A percentile compares a stretch with the other conserved stretches of the same genome.
These are phyloP conservation scores for Aphanocladium album DNA, from an alignment of 2,329 filamentous ascomycete species.

Conservation along the genomic window DNA sequence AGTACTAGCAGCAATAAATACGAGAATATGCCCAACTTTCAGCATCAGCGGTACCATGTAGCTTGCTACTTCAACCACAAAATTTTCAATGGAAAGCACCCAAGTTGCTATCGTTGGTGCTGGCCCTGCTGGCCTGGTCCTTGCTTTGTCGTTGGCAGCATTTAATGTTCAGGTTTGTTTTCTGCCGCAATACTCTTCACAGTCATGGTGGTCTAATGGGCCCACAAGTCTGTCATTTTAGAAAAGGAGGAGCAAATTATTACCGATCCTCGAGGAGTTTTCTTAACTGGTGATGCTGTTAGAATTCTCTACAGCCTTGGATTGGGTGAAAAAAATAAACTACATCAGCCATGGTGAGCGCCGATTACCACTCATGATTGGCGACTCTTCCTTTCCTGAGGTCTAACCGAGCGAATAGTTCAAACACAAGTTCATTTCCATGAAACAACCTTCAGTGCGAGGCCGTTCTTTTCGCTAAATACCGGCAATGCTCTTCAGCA, in stretches of 20 bases:
- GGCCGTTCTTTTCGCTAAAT: neutral
- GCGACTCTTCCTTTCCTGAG: too few relatives aligned
- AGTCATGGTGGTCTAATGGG: neutral
- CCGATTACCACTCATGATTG: neutral
- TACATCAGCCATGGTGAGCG: neutral
- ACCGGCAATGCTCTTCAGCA: neutral
- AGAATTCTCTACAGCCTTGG: slow-evolving; percentile 20
- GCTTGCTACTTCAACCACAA: too few relatives aligned
- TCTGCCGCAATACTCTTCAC: neutral
- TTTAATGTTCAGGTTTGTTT: neutral
- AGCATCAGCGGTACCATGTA: too few relatives aligned
- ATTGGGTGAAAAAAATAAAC: slow-evolving; percentile 17
- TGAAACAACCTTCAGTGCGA: slow-evolving; percentile 16
- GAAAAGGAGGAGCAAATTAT: slow-evolving; percentile 23
- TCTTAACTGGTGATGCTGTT: slow-evolving; percentile 26
- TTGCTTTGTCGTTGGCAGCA: neutral
- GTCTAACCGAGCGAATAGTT: neutral
- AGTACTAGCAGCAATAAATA: too few relatives aligned
- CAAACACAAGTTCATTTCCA: slow-evolving; percentile 17
- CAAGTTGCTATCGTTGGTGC: neutral
- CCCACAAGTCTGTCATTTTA: slow-evolving; percentile 19
- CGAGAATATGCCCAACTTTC: too few relatives aligned
- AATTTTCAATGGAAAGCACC: neutral
- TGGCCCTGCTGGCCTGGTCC: neutral
- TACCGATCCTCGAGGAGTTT: slow-evolving; percentile 26